Evolutionary conservation across 2,329 filamentous ascomycete genomes (phyloP), one percentile per base, ranked within the genome.

Genomic region (Cercospora janseana): DNA sequence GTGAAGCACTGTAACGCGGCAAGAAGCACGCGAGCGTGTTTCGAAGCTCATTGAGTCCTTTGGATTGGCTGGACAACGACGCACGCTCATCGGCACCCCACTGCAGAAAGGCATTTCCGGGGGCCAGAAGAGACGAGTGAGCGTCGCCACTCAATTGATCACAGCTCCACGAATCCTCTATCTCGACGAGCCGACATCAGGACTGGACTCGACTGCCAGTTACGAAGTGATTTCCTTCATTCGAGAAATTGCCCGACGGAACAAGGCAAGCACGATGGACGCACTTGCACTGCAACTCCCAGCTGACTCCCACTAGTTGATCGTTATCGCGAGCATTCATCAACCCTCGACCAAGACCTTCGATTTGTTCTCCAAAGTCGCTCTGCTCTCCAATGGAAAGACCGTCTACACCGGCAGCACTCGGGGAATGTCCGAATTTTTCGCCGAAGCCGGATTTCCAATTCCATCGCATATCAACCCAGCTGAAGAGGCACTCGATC

Each of bases 291-390:
- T 8, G n/a, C 9, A 3, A 27, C 41, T 51, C 15, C 51, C 34
- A 35, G 6, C 26, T 37, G 5, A 21, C 28, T 10, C 54, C n/a
- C n/a, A n/a, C n/a, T n/a, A 85, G 80, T 74, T 91, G 47, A 79
- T 91, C 49, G 80, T 91, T 13, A 81, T 93, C 49, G 85, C 85
- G 5, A 87, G 84, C 43, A 92, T 93, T 49, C 88, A 93, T 61
- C 88, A 93, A 62, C 88, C 88, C 0, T 91, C 87, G 0, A 86
- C 86, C 0, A 77, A 82, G 0, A 90, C 85, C 0, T 92, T 88
- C 60, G 76, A 84, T 48, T 77, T 88, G 1, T 92, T 93, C 58
- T 87, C 92, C 62, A 86, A 86, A 61, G 71, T 92, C 0, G 71
- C 86, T 32, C 76, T 93, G 0, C 74, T 94, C 0, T 88, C 87